Evolutionary conservation across 2,329 filamentous ascomycete genomes (phyloP).

Genomic region (Colletotrichum sojae): DNA sequence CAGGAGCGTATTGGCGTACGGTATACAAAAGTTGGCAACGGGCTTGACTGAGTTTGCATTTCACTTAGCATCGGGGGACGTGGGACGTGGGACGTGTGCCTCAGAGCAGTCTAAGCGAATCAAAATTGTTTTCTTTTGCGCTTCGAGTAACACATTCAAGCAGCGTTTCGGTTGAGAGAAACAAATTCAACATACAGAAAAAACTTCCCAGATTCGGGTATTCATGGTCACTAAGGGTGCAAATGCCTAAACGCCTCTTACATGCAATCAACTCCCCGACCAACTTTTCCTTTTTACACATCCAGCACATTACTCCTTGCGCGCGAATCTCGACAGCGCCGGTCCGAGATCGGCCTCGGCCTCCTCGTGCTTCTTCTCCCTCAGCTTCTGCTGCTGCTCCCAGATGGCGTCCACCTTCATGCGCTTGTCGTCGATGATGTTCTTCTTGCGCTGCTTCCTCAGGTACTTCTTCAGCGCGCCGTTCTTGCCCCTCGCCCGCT

Average conservation of each 20-base stretch:
- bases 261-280: conserved; percentile 40
- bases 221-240: conserved; percentile 40
- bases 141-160: neutral
- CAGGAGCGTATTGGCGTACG: conserved; percentile 35
- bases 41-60: conserved; percentile 18
- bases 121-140: neutral
- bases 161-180: too few species aligned
- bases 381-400: conserved; percentile 78
- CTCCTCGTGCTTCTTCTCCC: conserved; percentile 73
- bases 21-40: conserved; percentile 37
- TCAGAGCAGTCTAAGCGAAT: neutral
- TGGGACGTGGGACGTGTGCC: conserved; percentile 7
- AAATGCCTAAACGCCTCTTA: conserved; percentile 43
- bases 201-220: conserved; percentile 39
- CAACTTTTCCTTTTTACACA: conserved; percentile 34
- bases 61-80: conserved; percentile 14
- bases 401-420: conserved; percentile 87
- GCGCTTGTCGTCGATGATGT: conserved; percentile 96
- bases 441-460: conserved; percentile 91
- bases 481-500: conserved; percentile 90
- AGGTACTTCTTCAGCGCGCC: conserved; percentile 89
- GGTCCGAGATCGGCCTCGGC: conserved; percentile 84
- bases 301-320: conserved; percentile 68
- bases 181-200: neutral
- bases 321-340: conserved; percentile 87